Evolutionary conservation across 2,329 filamentous ascomycete species (phyloP), one percentile per base, ranked within the genome.

Genomic region (Gremmenia infestans): DNA sequence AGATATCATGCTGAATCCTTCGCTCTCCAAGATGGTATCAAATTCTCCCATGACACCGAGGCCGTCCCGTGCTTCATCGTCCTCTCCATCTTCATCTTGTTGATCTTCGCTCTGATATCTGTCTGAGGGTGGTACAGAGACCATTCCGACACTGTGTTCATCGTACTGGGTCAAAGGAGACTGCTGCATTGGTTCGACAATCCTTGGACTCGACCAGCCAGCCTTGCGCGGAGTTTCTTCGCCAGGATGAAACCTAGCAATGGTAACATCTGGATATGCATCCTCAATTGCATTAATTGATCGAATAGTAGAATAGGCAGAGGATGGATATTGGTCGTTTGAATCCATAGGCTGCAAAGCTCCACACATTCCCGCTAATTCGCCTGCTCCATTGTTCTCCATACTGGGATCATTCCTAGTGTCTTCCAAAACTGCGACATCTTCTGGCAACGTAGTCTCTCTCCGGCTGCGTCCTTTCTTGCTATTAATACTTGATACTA

Each of bases 1-100:
- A 12, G 79, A 81, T 48, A 81, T 78, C 77, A 81, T 80, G 55
- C 78, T 81, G 58, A 81, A 81, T 3, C 76, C 79, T 70, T 81
- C 79, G 60, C 79, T 81, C 66, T 81, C 79, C 60, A 81, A 72
- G 19, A 81, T 78, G 1, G 79, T 78, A 64, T 81, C 78, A 57
- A 77, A 79, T 46, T 78, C 78, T 40, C 68, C 67, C 52, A 76
- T 70, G 17, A 74, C 60, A 6, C 59, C 63, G 40, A 62, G 25
- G n/a, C 53, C 72, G 28, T 74, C 69, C 54, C 74, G 70, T 23
- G 55, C 57, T 52, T 76, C 70, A 14, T 62, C 60, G 19, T 59
- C 53, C 14, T 48, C 36, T 25, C 37, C 50, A 37, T 50, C 52
- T 17, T 55, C 52, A 54, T 28, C 17, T 28, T 49, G 15, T 11